Evolutionary conservation across 257 asterid species (phyloP).

Genomic region (Nicotiana paniculata): DNA sequence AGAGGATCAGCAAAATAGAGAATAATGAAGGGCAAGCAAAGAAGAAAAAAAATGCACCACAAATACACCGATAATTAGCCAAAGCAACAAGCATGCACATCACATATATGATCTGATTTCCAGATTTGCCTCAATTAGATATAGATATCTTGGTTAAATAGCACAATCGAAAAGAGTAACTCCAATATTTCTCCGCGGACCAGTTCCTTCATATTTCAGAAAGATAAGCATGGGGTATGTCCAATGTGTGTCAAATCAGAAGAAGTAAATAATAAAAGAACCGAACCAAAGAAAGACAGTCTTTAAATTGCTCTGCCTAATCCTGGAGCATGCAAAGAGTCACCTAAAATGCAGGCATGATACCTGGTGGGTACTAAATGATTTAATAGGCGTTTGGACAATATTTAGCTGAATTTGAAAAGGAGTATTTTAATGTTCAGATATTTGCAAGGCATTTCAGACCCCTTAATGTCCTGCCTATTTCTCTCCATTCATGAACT

Average conservation of each 20-base stretch:
- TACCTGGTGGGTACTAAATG: conserved; percentile 1
- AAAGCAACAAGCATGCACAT: not conserved
- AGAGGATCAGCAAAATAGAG: not conserved
- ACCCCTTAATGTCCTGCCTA: not conserved
- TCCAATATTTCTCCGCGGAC: not conserved
- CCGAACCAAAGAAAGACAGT: not conserved
- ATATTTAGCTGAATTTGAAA: not conserved
- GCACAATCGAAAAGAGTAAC: not conserved
- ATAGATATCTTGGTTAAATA: not conserved
- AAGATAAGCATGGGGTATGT: not conserved
- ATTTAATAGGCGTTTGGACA: not conserved
- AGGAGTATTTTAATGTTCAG: not conserved
- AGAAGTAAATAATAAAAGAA: not conserved
- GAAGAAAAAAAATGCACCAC: not conserved
- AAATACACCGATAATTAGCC: not conserved
- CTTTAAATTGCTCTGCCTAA: not conserved
- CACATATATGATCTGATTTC: not conserved
- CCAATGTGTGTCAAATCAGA: not conserved
- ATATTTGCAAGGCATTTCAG: not conserved
- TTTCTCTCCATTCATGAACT: not conserved
- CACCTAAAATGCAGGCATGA: not conserved
- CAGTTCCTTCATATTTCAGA: not conserved
- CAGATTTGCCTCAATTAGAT: not conserved
- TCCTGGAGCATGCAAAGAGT: not conserved
- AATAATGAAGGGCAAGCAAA: not conserved